These are phyloP conservation scores for Alternaria novae-zelandiae DNA, from an alignment of 2,329 filamentous ascomycete genomes.

Conservation along the genomic window DNA sequence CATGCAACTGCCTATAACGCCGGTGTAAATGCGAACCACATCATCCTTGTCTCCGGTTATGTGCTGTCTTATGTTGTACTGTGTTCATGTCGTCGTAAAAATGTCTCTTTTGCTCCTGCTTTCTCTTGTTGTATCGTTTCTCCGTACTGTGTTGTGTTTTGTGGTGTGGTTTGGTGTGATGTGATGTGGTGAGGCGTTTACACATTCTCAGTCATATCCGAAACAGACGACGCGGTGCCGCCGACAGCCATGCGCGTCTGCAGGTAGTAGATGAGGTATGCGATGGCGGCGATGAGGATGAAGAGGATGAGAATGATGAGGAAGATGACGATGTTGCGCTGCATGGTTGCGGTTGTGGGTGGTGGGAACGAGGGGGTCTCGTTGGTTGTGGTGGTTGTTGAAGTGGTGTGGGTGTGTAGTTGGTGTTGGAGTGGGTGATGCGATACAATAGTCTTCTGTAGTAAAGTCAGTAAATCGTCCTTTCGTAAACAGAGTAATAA, in stretches of 20 bases:
- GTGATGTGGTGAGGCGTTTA: not conserved
- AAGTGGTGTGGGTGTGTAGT: not conserved
- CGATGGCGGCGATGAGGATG: constrained; percentile 57
- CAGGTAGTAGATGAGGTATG: constrained; percentile 58
- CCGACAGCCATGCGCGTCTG: constrained; percentile 52
- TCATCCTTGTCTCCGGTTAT: not conserved
- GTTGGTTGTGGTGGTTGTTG: not conserved
- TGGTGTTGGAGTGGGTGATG: not conserved
- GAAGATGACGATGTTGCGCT: constrained; percentile 61
- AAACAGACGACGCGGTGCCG: constrained; percentile 37
- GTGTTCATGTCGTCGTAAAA: constrained; percentile 1
- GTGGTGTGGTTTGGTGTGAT: too few species aligned
- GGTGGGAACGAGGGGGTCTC: not conserved
- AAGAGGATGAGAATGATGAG: constrained; percentile 61
- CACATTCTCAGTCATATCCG: constrained; percentile 38
- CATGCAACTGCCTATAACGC: constrained; percentile 3
- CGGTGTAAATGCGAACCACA: not conserved
- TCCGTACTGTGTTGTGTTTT: too few species aligned
- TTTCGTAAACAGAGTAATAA: not conserved
- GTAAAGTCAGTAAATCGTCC: not conserved
- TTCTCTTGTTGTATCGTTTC: too few species aligned
- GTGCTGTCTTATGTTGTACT: not conserved
- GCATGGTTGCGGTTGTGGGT: constrained; percentile 46
- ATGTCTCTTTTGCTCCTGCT: too few species aligned
- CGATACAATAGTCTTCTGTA: not conserved